phyloP scores from a whole-genome alignment of 768 basidiomycete species.

The Leccinum fibrillosum region DNA sequence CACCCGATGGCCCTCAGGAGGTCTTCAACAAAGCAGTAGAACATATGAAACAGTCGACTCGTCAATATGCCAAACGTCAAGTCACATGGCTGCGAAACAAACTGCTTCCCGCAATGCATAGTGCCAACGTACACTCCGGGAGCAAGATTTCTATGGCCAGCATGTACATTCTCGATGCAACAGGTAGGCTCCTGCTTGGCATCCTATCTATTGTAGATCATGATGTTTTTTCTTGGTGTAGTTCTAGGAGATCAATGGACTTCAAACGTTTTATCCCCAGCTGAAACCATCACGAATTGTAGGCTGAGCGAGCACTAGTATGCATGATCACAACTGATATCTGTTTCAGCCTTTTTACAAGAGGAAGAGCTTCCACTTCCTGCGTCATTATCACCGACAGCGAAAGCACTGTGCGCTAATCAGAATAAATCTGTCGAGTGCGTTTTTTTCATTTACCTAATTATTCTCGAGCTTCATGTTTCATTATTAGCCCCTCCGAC shows the following conservation, averaged over 20 bases:
- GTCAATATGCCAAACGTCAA: slow-evolving; percentile 90
- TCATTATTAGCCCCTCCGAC: slow-evolving; percentile 48
- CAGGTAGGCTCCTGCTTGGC: slow-evolving; percentile 40
- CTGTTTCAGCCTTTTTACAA: slow-evolving; percentile 48
- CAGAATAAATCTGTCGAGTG: slow-evolving; percentile 46
- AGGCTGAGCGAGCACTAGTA: slow-evolving; percentile 4
- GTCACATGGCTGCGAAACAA: slow-evolving; percentile 92
- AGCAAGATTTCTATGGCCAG: slow-evolving; percentile 28
- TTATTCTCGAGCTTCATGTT: slow-evolving; percentile 10
- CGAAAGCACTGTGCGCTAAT: slow-evolving; percentile 49
- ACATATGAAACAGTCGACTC: slow-evolving; percentile 81
- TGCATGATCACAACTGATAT: background rate
- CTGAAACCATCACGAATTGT: slow-evolving; percentile 50
- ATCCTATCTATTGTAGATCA: background rate
- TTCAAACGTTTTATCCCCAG: slow-evolving; percentile 50
- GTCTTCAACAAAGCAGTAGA: slow-evolving; percentile 59
- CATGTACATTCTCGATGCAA: slow-evolving; percentile 67
- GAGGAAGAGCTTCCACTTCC: slow-evolving; percentile 53
- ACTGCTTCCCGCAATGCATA: slow-evolving; percentile 68
- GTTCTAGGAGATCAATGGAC: slow-evolving; percentile 58
- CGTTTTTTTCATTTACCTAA: slow-evolving; percentile 12
- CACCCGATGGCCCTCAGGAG: slow-evolving; percentile 36
- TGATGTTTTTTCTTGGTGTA: slow-evolving; percentile 20
- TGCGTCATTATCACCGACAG: slow-evolving; percentile 48
- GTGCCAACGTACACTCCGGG: slow-evolving; percentile 37